These are phyloP conservation scores for Hanseniaspora lachancei DNA, from an alignment of 805 yeast species.

Conservation along the genomic window DNA sequence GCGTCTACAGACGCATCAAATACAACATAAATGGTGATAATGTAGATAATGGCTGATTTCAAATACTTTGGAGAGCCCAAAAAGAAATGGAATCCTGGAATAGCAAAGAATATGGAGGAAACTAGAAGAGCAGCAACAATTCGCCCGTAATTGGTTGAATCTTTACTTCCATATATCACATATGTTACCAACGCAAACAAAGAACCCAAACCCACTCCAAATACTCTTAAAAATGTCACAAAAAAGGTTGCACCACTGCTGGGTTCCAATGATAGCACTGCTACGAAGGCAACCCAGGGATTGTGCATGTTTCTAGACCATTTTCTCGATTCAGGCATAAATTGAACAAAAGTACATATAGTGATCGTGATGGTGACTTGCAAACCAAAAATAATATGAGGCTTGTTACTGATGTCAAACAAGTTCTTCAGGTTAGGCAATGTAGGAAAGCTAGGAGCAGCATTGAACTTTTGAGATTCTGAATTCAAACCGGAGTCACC, in stretches of 20 bases:
- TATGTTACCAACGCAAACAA: slow-evolving; percentile 39
- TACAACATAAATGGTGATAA: slow-evolving; percentile 37
- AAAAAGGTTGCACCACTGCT: slow-evolving; percentile 39
- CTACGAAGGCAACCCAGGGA: slow-evolving; percentile 43
- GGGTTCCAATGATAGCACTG: slow-evolving; percentile 37
- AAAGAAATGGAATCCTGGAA: slow-evolving; percentile 35
- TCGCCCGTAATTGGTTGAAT: slow-evolving; percentile 32
- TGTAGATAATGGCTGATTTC: slow-evolving; percentile 39
- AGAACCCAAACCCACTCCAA: slow-evolving; percentile 37
- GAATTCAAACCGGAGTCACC: slow-evolving; percentile 17
- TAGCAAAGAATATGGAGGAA: slow-evolving; percentile 18
- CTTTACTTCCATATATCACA: slow-evolving; percentile 31
- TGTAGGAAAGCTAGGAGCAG: slow-evolving; percentile 3
- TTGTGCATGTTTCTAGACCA: slow-evolving; percentile 40
- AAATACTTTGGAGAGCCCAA: slow-evolving; percentile 34
- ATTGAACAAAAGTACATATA: slow-evolving; percentile 40
- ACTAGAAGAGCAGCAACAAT: slow-evolving; percentile 33
- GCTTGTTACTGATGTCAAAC: slow-evolving; percentile 14
- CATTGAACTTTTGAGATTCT: slow-evolving; percentile 25
- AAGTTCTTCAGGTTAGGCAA: slow-evolving; percentile 2
- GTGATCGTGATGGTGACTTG: slow-evolving; percentile 36
- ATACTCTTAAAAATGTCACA: slow-evolving; percentile 35
- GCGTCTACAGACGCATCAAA: slow-evolving; percentile 32
- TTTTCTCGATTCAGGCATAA: slow-evolving; percentile 33
- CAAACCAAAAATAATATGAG: slow-evolving; percentile 35